Conservation (phyloP, 139 green algal species). For the Marvania coccoides region DNA sequence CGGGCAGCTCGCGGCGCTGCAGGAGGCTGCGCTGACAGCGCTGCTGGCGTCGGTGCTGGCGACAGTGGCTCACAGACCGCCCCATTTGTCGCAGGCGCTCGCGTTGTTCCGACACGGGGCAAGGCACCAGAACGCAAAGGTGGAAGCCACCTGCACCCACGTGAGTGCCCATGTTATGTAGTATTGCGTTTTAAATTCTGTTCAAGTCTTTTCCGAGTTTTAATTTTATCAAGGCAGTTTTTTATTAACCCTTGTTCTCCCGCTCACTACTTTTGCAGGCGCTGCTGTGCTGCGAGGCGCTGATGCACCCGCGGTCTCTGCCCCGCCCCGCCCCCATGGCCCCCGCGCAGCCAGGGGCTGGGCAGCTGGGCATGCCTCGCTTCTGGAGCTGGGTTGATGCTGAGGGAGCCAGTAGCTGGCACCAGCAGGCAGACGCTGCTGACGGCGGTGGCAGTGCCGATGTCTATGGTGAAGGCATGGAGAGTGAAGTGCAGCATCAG, state of each 20-base stretch:
- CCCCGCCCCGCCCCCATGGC: neutral
- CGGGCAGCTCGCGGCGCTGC: slow-evolving; percentile 4
- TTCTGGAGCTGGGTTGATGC: slow-evolving; percentile 28
- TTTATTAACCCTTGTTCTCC: neutral
- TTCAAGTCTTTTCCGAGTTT: neutral
- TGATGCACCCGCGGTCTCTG: slow-evolving; percentile 33
- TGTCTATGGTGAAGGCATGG: neutral
- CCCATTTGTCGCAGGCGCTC: slow-evolving; percentile 37
- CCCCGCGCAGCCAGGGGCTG: neutral
- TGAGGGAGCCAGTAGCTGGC: neutral
- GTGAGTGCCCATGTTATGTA: too few species aligned
- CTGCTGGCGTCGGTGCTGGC: slow-evolving; percentile 47
- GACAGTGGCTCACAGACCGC: slow-evolving; percentile 28
- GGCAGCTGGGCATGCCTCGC: slow-evolving; percentile 16
- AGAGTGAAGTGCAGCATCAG: neutral
- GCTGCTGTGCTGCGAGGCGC: slow-evolving; percentile 27
- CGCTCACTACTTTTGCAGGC: too few species aligned
- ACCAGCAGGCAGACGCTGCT: neutral
- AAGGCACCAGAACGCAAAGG: neutral
- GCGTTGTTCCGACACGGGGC: slow-evolving; percentile 20
- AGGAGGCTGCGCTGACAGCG: slow-evolving; percentile 28
- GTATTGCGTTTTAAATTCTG: too few species aligned
- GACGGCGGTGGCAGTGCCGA: neutral
- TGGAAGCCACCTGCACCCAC: too few species aligned
- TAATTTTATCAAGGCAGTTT: neutral